Conservation (phyloP, 108 stramenopile species). For the Nitzschia palea region DNA sequence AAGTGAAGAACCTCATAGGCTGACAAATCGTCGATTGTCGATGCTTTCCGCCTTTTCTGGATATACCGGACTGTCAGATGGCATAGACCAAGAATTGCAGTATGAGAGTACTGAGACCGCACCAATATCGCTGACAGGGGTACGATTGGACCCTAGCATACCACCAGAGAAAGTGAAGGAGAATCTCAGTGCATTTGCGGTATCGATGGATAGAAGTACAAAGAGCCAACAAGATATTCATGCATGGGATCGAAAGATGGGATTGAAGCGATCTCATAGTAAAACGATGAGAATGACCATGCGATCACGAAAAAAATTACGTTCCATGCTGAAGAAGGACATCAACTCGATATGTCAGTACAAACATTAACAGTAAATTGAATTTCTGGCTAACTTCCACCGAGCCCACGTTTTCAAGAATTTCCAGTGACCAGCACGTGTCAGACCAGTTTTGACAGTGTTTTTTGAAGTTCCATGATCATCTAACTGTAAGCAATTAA, state of each 20-base stretch:
- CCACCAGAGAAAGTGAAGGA: conserved; percentile 9
- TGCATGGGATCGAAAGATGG: conserved; percentile 84
- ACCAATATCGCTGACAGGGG: background rate
- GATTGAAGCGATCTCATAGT: conserved; percentile 70
- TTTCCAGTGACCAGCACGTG: too few relatives aligned
- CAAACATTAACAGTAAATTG: background rate
- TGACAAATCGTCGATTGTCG: background rate
- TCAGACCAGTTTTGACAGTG: too few relatives aligned
- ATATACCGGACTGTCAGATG: background rate
- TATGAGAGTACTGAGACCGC: background rate
- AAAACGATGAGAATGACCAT: conserved; percentile 72
- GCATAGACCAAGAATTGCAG: background rate
- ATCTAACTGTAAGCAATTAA: too few relatives aligned
- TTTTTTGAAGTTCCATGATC: too few relatives aligned
- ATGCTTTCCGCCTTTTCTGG: background rate
- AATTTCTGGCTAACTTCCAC: background rate
- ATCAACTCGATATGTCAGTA: conserved; percentile 4
- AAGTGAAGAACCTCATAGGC: background rate
- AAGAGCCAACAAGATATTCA: conserved; percentile 75
- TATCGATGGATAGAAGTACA: conserved; percentile 60
- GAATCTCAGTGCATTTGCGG: conserved; percentile 23
- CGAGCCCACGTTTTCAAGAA: too few relatives aligned
- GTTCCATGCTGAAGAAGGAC: conserved; percentile 33
- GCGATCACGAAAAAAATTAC: conserved; percentile 57
- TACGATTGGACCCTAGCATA: background rate